Conservation (phyloP, 2,329 filamentous ascomycete genomes). For the Beauveria scarabaeidicola region DNA sequence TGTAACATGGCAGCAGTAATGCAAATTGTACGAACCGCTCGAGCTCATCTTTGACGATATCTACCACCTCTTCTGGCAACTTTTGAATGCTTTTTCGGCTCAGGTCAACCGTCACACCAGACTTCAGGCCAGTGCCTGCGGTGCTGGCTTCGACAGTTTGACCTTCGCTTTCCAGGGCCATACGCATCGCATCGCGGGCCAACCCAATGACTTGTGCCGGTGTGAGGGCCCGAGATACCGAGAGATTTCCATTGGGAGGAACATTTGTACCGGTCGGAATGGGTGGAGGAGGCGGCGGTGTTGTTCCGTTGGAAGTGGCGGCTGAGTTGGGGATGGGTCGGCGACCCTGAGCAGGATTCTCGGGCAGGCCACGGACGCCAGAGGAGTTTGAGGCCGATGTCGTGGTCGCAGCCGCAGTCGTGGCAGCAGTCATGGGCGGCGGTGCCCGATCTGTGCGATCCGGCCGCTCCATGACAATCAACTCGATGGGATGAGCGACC, state of each 20-base stretch:
- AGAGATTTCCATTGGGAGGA: constrained; percentile 38
- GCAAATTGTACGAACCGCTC: constrained; percentile 48
- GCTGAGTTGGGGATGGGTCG: constrained; percentile 31
- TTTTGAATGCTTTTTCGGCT: constrained; percentile 66
- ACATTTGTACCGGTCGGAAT: constrained; percentile 40
- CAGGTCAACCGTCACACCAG: constrained; percentile 69
- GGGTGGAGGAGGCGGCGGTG: constrained; percentile 35
- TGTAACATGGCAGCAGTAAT: not conserved
- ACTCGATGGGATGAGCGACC: constrained; percentile 15
- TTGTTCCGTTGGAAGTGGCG: constrained; percentile 32
- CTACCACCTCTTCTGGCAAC: constrained; percentile 64
- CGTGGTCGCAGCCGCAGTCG: not conserved
- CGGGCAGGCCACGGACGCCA: constrained; percentile 27
- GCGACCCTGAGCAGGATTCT: constrained; percentile 31
- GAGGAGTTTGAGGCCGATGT: not conserved
- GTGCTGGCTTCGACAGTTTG: constrained; percentile 53
- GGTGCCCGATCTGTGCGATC: constrained; percentile 13
- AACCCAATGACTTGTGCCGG: constrained; percentile 56
- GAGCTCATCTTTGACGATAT: constrained; percentile 65
- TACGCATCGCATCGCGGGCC: constrained; percentile 58
- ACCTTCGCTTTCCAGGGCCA: constrained; percentile 56
- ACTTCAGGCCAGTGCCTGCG: constrained; percentile 50
- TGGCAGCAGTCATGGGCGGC: constrained; percentile 14
- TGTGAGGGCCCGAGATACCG: constrained; percentile 44
- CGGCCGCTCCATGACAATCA: constrained; percentile 24